Conservation (phyloP, 352 stramenopile genomes). For the Nothophytophthora sp. region DNA sequence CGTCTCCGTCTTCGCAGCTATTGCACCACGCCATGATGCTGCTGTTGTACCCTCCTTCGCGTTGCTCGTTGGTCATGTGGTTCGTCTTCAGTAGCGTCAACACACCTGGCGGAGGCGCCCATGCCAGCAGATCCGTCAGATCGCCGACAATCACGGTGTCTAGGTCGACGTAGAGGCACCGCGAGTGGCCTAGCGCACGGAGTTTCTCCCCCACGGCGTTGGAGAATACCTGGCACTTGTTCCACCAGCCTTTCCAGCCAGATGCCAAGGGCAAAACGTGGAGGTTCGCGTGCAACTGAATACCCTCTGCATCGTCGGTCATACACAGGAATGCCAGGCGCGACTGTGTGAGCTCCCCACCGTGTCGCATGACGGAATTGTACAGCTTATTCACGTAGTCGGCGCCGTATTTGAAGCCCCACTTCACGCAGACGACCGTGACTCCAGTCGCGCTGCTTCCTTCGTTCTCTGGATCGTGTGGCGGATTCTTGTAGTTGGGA, state of each 20-base stretch:
- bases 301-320: slow-evolving; percentile 55
- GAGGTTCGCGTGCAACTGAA: slow-evolving; percentile 32
- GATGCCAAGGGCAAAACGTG: slow-evolving; percentile 24
- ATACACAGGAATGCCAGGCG: slow-evolving; percentile 62
- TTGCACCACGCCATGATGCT: slow-evolving; percentile 68
- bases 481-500: too few relatives aligned
- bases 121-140: slow-evolving; percentile 30
- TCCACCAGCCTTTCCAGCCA: slow-evolving; percentile 76
- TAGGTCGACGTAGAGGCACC: slow-evolving; percentile 67
- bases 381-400: slow-evolving; percentile 87
- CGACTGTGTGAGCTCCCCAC: background rate
- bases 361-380: slow-evolving; percentile 37
- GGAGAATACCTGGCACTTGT: slow-evolving; percentile 76
- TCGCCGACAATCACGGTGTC: slow-evolving; percentile 72
- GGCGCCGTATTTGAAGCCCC: slow-evolving; percentile 77
- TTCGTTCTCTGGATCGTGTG: slow-evolving; percentile 2
- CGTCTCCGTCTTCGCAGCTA: slow-evolving; percentile 1
- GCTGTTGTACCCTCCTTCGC: slow-evolving; percentile 67
- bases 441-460: slow-evolving; percentile 10
- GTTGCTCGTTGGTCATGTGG: slow-evolving; percentile 69
- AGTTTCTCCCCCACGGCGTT: slow-evolving; percentile 23
- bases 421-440: slow-evolving; percentile 83
- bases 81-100: slow-evolving; percentile 57
- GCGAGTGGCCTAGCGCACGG: slow-evolving; percentile 18
- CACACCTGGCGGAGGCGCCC: slow-evolving; percentile 5